Percentiles rank a stretch among this genome's conserved stretches.
Conservation (phyloP, 257 asterid species). For the Primulina huaijiensis region DNA sequence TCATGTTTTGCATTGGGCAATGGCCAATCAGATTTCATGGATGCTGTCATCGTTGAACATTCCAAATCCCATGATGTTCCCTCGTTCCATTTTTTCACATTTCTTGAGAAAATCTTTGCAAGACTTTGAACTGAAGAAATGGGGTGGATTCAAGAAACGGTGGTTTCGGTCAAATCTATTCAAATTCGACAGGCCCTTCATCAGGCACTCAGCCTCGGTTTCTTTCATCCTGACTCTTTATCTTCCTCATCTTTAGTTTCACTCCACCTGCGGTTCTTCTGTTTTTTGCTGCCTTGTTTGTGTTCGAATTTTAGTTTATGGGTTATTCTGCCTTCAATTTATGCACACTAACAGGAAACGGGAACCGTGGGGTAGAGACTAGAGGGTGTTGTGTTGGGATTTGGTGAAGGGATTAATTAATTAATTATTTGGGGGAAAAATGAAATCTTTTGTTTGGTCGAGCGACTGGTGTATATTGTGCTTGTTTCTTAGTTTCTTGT, state of each 20-base stretch:
- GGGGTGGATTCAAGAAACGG: conserved; percentile 44
- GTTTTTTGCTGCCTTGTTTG: background rate
- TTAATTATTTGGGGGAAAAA: too few species aligned
- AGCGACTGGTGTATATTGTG: background rate
- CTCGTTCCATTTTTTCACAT: background rate
- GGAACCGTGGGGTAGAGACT: background rate
- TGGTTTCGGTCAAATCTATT: conserved; percentile 47
- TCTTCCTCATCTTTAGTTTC: background rate
- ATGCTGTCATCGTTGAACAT: conserved; percentile 33
- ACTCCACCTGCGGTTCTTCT: background rate
- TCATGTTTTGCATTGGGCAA: background rate
- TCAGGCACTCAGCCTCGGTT: conserved; percentile 55
- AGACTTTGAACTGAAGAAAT: conserved; percentile 27
- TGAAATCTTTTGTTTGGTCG: background rate
- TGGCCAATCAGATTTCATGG: conserved; percentile 40
- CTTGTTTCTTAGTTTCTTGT: too few species aligned
- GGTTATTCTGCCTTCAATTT: background rate
- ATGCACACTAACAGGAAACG: background rate
- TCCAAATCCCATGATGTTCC: background rate
- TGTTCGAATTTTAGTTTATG: conserved; percentile 4
- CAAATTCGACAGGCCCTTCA: conserved; percentile 49
- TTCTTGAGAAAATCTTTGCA: conserved; percentile 12
- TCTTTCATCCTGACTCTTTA: conserved; percentile 13
- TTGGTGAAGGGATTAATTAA: background rate
- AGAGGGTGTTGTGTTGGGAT: background rate